Base-by-base conservation (phyloP, 2,329 filamentous ascomycete genomes). In the Claviceps sp. region DNA sequence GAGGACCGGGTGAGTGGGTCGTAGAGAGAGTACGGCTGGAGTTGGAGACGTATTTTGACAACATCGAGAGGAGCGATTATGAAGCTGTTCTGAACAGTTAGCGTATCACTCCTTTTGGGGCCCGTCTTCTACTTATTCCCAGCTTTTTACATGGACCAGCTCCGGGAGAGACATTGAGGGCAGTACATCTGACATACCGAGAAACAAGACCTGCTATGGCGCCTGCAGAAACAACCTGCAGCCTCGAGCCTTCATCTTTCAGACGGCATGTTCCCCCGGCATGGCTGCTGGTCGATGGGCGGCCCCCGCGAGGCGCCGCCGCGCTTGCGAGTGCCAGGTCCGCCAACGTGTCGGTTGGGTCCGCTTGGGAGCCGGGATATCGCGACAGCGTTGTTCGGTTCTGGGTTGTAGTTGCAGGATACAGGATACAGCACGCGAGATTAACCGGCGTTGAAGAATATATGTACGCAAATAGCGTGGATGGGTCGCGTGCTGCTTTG, bases 51-150 rank as follows among this genome's bases (percentile, higher is more conserved):
- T 70, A 98, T 98, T 74, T 98, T 97, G 71, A 97, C 82, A 56
- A 98, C 93, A 68, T 98, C 93, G 59, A 98, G 85, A 50, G 93
- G 93, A 17, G 93, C 89, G 65, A 97, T 85, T 64, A 93, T 81
- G 74, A 98, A 97, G 65, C 87, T 89, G 7, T 30, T 30, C 40
- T 41, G 6, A 19, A 19, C 24, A 7, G 10, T 34, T 37, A 10
- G 13, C 34, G 10, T 50, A 14, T 26, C 16, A 34, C 3, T 24
- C n/a, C 8, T 22, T 1, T 50, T 34, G 24, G 10, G 4, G 1
- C 14, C n/a, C n/a, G 7, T 39, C 19, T 41, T 41, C n/a, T 7
- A n/a, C 0, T 17, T 14, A 22, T 42, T 13, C 17, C 17, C 30
- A 34, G 30, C 30, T 1, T 34, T 42, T 22, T 22, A 19, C 10